A percentile compares a stretch with the other conserved stretches of the same genome.
phyloP scores from a whole-genome alignment of 805 yeast genomes.

The Pichia scutulata region DNA sequence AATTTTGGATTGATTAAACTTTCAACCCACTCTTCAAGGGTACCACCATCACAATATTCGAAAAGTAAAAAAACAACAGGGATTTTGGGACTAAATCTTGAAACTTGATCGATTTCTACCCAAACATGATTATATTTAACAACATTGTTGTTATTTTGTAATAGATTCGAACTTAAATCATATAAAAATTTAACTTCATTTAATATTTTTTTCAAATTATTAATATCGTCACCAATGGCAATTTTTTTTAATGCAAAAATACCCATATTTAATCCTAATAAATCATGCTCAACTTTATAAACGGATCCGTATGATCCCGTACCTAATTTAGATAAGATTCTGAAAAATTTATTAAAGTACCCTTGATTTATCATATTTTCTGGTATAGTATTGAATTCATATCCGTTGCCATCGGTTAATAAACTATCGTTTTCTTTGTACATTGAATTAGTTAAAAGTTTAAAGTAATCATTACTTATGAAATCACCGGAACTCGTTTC shows the following conservation, averaged over 20 bases:
- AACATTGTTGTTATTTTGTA: constrained; percentile 32
- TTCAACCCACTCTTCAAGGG: constrained; percentile 59
- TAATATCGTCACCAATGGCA: constrained; percentile 69
- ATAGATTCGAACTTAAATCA: constrained; percentile 31
- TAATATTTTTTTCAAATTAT: constrained; percentile 61
- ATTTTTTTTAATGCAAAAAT: constrained; percentile 79
- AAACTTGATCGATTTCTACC: constrained; percentile 59
- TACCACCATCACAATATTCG: constrained; percentile 87
- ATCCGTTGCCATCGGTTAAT: constrained; percentile 3
- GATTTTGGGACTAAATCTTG: constrained; percentile 47
- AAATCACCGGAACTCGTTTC: constrained; percentile 14
- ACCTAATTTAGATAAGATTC: constrained; percentile 53
- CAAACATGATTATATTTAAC: constrained; percentile 88
- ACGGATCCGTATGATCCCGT: constrained; percentile 84
- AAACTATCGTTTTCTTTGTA: neutral
- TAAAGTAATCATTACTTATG: constrained; percentile 24
- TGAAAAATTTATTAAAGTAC: constrained; percentile 68
- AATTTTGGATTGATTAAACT: constrained; percentile 30
- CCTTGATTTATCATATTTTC: constrained; percentile 67
- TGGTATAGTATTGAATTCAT: constrained; percentile 13
- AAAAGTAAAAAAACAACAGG: constrained; percentile 68
- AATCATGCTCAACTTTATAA: constrained; percentile 72
- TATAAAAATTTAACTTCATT: constrained; percentile 72
- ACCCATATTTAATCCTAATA: constrained; percentile 67
- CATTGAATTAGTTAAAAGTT: constrained; percentile 15